Base-by-base conservation (phyloP, 176 grass and related monocot genomes). In the Tillandsia fasciculata region DNA sequence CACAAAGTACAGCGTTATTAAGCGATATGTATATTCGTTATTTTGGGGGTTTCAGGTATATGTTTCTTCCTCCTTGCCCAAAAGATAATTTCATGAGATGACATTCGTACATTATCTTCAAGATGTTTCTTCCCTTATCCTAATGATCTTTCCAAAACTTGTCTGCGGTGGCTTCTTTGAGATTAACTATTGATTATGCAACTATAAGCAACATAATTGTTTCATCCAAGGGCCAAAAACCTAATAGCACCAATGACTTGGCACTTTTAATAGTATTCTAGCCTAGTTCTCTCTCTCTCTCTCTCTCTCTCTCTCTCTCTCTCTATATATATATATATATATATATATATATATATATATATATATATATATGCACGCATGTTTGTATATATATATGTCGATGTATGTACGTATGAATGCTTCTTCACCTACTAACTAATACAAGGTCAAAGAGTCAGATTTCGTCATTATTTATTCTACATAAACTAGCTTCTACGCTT, bases 31-130 rank as follows among this genome's bases (percentile, higher is more conserved):
- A 82, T 97, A 92, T 84, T 85, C 86, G 50, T 77, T 90, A 49
- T 97, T 97, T 81, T 97, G 93, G 93, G 93, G 93, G 3, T 97
- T 97, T 81, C 89, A 97, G 93, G 93, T 96, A 90, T 68, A 71
- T 68, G 50, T 70, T 48, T 69, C 8, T 28, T 26, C 42, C 9
- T 70, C 6, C 67, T 63, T 71, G 23, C 33, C 53, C 49, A 52
- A 53, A 71, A 71, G 14, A 10, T 8, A 18, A 61, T 18, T 9
- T 61, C 56, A 61, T 61, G 22, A n/a, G 56, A 61, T 61, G 13
- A 7, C 56, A 61, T 61, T 10, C 0, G 22, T 20, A 61, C 8
- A 18, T 18, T 15, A 7, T 18, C 15, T 12, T 57, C 12, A n/a
- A 13, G 52, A 56, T 56, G 15, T 56, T 13, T 56, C 52, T 56